Conservation (phyloP, 1,139 yeast species). For the Yamadazyma sp. region DNA sequence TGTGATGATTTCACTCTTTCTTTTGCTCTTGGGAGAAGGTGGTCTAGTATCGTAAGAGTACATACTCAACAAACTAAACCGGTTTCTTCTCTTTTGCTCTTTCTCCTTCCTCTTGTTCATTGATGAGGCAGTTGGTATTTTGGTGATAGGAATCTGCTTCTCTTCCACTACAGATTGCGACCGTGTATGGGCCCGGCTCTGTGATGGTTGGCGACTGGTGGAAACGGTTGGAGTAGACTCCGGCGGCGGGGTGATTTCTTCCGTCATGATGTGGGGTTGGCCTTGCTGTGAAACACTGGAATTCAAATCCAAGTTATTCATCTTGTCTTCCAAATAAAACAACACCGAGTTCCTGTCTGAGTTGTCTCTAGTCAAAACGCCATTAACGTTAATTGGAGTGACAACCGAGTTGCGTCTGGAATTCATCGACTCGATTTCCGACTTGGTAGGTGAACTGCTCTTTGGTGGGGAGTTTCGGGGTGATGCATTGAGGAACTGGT, state of each 20-base stretch:
- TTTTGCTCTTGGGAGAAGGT: conserved; percentile 11
- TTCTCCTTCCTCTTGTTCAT: conserved; percentile 6
- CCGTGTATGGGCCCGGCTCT: not conserved
- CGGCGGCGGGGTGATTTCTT: not conserved
- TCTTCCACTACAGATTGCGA: not conserved
- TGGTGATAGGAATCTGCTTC: conserved; percentile 3
- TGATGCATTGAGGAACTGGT: conserved; percentile 33
- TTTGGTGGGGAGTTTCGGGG: conserved; percentile 24
- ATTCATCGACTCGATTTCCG: conserved; percentile 15
- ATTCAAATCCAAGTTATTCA: conserved; percentile 42
- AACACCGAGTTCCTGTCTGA: conserved; percentile 40
- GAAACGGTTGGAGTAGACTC: not conserved
- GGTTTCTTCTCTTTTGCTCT: conserved; percentile 32
- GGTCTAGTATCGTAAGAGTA: conserved; percentile 31
- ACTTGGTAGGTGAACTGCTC: conserved; percentile 16
- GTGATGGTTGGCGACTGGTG: not conserved
- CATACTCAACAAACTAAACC: conserved; percentile 56
- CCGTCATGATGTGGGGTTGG: not conserved
- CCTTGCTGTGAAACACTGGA: conserved; percentile 10
- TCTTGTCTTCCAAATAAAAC: conserved; percentile 48
- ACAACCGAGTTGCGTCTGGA: conserved; percentile 46
- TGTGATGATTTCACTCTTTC: conserved; percentile 3
- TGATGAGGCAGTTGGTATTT: conserved; percentile 2
- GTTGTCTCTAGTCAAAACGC: conserved; percentile 42
- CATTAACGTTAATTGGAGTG: conserved; percentile 48